Base-by-base conservation (phyloP, 768 basidiomycete genomes). In the Tulasnella calospora region DNA sequence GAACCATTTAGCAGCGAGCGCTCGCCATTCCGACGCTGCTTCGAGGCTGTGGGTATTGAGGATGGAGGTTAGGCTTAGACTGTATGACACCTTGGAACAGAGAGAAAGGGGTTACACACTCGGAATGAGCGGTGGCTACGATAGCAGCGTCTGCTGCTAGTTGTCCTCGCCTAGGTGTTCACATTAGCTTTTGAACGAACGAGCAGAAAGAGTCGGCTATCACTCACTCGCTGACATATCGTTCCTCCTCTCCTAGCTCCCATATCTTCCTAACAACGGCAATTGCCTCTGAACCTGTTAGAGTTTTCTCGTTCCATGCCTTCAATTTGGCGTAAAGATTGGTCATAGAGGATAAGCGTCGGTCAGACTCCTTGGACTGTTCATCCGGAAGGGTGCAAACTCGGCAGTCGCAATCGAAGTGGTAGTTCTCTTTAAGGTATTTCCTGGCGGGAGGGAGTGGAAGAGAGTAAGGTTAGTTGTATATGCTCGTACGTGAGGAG, bases 161-260 rank as follows among this genome's bases (percentile, higher is more conserved):
- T 21, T 40, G 36, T 40, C 71, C 71, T 40, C 71, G 71, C 44
- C 71, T 72, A 41, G 38, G 3, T 5, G 27, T 27, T 40, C 71
- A 27, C 3, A 46, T 72, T 1, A 40, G 33, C 44, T 15, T 41
- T n/a, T 4, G 13, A 72, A 17, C 71, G 30, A 33, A 21, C 38
- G 71, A 72, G 21, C 12, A n/a, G 36, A 40, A 17, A 21, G 36
- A 8, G 3, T 46, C 9, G 41, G 6, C 13, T 17, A 36, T 21
- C 13, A 40, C 75, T 76, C 41, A 80, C 83, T 90, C 91, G 81
- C 90, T 91, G 86, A 86, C 88, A 81, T 92, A 92, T 0, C 89
- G 89, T 83, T 92, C 91, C 80, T 88, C 86, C 46, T 89, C 88
- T 41, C 88, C 90, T 9, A 90, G 77, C 13, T 83, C 79, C 91